Conservation (phyloP, 352 stramenopile species). For the Globisporangium emineosum region DNA sequence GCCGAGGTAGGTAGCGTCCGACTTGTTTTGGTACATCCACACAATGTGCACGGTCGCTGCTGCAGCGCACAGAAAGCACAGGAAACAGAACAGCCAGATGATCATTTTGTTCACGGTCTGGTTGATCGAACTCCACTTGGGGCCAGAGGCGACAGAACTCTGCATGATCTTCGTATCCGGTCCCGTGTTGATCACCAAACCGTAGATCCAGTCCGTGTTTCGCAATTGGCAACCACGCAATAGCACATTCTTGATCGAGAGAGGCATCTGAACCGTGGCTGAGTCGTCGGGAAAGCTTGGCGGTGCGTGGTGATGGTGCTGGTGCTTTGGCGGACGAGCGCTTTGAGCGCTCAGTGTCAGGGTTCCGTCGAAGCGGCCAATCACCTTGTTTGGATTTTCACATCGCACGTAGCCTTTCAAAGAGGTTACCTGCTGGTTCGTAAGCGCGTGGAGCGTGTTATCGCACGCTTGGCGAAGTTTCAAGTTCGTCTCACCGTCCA, state of each 20-base stretch:
- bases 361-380: constrained; percentile 75
- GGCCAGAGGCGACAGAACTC: constrained; percentile 45
- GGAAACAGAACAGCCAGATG: constrained; percentile 66
- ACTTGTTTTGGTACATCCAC: constrained; percentile 55
- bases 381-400: constrained; percentile 78
- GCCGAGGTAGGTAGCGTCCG: constrained; percentile 45
- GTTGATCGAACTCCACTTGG: constrained; percentile 86
- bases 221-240: constrained; percentile 83
- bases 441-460: constrained; percentile 44
- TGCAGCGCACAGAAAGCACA: constrained; percentile 52
- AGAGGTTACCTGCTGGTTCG: constrained; percentile 28
- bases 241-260: constrained; percentile 87
- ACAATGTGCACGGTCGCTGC: constrained; percentile 57
- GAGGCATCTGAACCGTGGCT: constrained; percentile 35
- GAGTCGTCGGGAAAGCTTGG: constrained; percentile 14
- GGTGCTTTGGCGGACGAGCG: constrained; percentile 11
- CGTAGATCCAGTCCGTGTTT: constrained; percentile 89
- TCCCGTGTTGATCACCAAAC: constrained; percentile 87
- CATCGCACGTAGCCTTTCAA: constrained; percentile 56
- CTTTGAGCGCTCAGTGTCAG: constrained; percentile 33
- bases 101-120: constrained; percentile 80
- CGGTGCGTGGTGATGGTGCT: background rate
- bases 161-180: constrained; percentile 86
- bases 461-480: constrained; percentile 81
- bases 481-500: constrained; percentile 91